Percentiles rank a stretch among this genome's conserved stretches.
These are phyloP conservation scores for Cinchona pubescens DNA, from an alignment of 257 asterid genomes.

Conservation along the genomic window DNA sequence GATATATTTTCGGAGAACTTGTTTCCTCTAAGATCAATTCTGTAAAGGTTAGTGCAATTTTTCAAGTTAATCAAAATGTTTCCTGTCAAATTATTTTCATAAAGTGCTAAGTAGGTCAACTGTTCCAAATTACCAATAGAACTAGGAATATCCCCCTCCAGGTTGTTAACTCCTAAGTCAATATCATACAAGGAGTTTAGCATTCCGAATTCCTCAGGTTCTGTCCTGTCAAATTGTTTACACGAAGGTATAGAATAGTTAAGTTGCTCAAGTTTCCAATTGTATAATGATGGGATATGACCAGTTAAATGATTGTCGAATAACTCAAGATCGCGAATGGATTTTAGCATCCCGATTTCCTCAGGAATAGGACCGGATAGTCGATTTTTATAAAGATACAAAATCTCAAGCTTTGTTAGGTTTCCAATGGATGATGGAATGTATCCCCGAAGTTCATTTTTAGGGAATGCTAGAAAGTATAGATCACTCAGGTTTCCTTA, in stretches of 20 bases:
- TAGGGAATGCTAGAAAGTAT: background rate
- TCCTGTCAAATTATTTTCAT: slow-evolving; percentile 19
- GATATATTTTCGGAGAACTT: slow-evolving; percentile 28
- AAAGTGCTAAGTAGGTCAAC: slow-evolving; percentile 3
- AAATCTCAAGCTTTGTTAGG: slow-evolving; percentile 6
- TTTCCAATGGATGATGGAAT: slow-evolving; percentile 9
- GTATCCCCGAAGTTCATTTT: background rate
- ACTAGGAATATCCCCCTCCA: slow-evolving; percentile 25
- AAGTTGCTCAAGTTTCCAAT: slow-evolving; percentile 13
- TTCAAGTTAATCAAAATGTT: slow-evolving; percentile 26
- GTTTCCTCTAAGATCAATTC: slow-evolving; percentile 32
- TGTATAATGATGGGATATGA: slow-evolving; percentile 12
- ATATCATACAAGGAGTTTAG: slow-evolving; percentile 16
- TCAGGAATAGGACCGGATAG: slow-evolving; percentile 4
- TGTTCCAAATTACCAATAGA: slow-evolving; percentile 29
- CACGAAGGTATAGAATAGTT: background rate
- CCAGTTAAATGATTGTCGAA: slow-evolving; percentile 2
- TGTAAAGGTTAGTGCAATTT: slow-evolving; percentile 29
- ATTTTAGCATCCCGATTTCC: slow-evolving; percentile 10
- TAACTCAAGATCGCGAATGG: background rate
- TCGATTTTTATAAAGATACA: background rate
- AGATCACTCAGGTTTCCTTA: slow-evolving; percentile 17
- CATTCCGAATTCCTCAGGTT: no score
- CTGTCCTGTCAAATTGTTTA: background rate
- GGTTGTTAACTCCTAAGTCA: slow-evolving; percentile 19